A percentile compares a stretch with the other conserved stretches of the same genome.
Conservation (phyloP, 768 basidiomycete genomes). For the Lentinula edodes region DNA sequence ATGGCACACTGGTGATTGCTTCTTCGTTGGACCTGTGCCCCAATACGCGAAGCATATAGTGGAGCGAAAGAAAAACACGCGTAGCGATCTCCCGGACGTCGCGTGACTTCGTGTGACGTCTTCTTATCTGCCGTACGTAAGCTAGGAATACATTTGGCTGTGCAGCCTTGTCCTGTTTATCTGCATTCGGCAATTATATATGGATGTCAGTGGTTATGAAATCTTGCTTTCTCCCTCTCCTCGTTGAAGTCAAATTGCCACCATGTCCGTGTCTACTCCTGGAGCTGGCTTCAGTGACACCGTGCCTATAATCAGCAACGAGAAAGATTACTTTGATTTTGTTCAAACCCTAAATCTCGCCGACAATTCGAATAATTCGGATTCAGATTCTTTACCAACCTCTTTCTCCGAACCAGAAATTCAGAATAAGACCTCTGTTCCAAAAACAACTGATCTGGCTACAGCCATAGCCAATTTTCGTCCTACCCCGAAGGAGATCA, state of each 20-base stretch:
- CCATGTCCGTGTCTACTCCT: neutral
- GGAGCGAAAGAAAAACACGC: neutral
- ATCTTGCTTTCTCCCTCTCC: neutral
- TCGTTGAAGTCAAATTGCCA: neutral
- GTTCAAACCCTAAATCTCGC: neutral
- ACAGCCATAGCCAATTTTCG: constrained; percentile 34
- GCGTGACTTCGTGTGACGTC: no score
- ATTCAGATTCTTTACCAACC: neutral
- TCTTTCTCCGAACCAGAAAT: neutral
- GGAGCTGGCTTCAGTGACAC: neutral
- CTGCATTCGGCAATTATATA: neutral
- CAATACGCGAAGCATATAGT: neutral
- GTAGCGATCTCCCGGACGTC: neutral
- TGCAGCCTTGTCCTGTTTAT: neutral
- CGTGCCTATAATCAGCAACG: neutral
- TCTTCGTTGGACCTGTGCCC: no score
- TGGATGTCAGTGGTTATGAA: neutral
- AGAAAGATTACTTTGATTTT: neutral
- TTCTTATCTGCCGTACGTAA: neutral
- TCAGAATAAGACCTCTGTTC: neutral
- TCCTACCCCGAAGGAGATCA: constrained; percentile 35
- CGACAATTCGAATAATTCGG: neutral
- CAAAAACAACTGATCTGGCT: constrained; percentile 7
- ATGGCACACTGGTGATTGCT: no score
- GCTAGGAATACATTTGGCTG: neutral